Percentiles rank a stretch among this genome's conserved stretches.
Evolutionary conservation across 2,329 filamentous ascomycete genomes (phyloP).

Genomic region (Aspergillus pseudonomiae): DNA sequence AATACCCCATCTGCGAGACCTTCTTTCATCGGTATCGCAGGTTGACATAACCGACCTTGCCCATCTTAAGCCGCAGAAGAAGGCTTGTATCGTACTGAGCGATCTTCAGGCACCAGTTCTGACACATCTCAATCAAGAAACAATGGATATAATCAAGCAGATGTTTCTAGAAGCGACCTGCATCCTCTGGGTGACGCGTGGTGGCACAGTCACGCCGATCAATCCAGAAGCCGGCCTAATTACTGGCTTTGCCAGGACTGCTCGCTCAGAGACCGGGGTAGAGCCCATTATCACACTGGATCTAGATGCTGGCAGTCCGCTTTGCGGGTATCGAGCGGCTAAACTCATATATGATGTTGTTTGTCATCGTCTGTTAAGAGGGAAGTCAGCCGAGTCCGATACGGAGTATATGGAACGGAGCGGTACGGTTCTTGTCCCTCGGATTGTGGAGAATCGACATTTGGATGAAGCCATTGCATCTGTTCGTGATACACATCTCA

Average conservation of each 20-base stretch:
- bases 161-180: conserved; percentile 22
- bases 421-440: conserved; percentile 27
- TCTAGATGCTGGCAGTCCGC: conserved; percentile 16
- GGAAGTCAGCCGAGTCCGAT: conserved; percentile 15
- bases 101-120: conserved; percentile 9
- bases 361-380: conserved; percentile 10
- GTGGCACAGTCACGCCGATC: conserved; percentile 13
- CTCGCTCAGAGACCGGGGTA: conserved; percentile 29
- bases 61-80: conserved; percentile 13
- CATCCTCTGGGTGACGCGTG: conserved; percentile 29
- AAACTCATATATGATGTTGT: conserved; percentile 19
- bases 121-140: neutral
- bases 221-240: conserved; percentile 23
- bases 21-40: neutral
- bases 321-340: conserved; percentile 8
- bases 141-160: conserved; percentile 19
- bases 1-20: neutral
- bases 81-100: conserved; percentile 26
- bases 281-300: conserved; percentile 29
- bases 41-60: conserved; percentile 12
- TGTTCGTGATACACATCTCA: neutral
- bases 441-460: conserved; percentile 21
- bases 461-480: conserved; percentile 13
- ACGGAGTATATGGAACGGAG: conserved; percentile 28
- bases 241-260: conserved; percentile 29